Evolutionary conservation across 495 filamentous ascomycete species (phyloP).

Genomic region (Penicillium fimorum): DNA sequence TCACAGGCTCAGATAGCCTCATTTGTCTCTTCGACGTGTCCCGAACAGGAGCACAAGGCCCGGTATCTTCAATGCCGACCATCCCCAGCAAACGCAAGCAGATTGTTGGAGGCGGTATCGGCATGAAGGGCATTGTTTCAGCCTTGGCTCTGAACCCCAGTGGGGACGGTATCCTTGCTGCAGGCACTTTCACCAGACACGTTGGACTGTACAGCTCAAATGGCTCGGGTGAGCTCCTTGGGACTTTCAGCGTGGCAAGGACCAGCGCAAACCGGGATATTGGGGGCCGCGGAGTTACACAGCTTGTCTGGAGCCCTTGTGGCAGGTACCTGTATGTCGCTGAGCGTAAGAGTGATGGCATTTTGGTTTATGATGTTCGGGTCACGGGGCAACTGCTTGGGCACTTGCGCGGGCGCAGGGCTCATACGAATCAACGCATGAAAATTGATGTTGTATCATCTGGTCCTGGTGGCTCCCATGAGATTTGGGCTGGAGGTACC

Average conservation of each 20-base stretch:
- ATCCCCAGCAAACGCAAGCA: conserved; percentile 73
- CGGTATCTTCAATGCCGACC: conserved; percentile 62
- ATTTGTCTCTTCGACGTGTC: conserved; percentile 78
- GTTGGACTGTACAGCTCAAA: conserved; percentile 74
- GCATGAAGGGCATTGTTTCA: conserved; percentile 82
- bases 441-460: conserved; percentile 63
- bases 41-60: conserved; percentile 58
- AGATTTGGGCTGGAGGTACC: conserved; percentile 82
- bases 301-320: conserved; percentile 77
- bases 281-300: conserved; percentile 68
- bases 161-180: conserved; percentile 64
- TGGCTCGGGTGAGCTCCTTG: conserved; percentile 63
- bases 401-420: conserved; percentile 67
- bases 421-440: conserved; percentile 74
- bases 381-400: conserved; percentile 66
- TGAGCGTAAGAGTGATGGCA: conserved; percentile 73
- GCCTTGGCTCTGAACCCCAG: conserved; percentile 54
- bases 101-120: conserved; percentile 65
- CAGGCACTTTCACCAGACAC: conserved; percentile 75
- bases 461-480: conserved; percentile 53
- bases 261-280: conserved; percentile 42
- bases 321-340: conserved; percentile 84
- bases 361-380: conserved; percentile 83
- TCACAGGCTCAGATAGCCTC: conserved; percentile 71
- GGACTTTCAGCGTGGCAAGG: conserved; percentile 58